Conservation (phyloP, 106 monocot genomes). For the Cymbidium sinense region DNA sequence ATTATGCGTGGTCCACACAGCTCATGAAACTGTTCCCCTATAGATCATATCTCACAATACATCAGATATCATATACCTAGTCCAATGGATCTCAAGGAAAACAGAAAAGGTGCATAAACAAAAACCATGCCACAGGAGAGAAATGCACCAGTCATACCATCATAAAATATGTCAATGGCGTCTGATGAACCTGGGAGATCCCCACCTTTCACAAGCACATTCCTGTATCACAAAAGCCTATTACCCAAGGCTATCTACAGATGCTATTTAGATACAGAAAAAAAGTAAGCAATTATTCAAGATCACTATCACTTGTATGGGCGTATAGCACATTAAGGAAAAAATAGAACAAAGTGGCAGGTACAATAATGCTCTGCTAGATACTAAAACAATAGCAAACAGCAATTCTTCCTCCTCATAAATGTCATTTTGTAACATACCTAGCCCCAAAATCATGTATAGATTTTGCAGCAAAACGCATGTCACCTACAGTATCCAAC, state of each 20-base stretch:
- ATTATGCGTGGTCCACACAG: slow-evolving; percentile 53
- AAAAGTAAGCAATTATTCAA: not conserved
- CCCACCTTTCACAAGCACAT: slow-evolving; percentile 96
- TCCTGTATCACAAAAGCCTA: slow-evolving; percentile 32
- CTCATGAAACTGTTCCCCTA: slow-evolving; percentile 71
- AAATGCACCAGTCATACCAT: slow-evolving; percentile 41
- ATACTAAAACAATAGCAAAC: not conserved
- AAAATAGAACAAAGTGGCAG: not conserved
- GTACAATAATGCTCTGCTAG: not conserved
- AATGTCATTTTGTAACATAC: slow-evolving; percentile 25
- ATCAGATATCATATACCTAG: not conserved
- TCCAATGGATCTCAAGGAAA: not conserved
- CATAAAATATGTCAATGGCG: slow-evolving; percentile 83
- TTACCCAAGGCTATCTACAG: too few relatives aligned
- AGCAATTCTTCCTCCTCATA: not conserved
- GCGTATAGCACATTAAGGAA: not conserved
- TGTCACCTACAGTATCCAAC: slow-evolving; percentile 63
- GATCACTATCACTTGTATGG: not conserved
- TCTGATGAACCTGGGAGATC: slow-evolving; percentile 63
- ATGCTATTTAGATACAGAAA: too few relatives aligned
- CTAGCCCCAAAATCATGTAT: slow-evolving; percentile 87
- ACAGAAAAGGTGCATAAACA: not conserved
- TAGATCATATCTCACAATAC: slow-evolving; percentile 3
- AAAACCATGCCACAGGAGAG: too few relatives aligned
- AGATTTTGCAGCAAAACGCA: slow-evolving; percentile 77